Conservation (phyloP, 1,284 basidiomycete genomes). For the Cryptococcus sp. region DNA sequence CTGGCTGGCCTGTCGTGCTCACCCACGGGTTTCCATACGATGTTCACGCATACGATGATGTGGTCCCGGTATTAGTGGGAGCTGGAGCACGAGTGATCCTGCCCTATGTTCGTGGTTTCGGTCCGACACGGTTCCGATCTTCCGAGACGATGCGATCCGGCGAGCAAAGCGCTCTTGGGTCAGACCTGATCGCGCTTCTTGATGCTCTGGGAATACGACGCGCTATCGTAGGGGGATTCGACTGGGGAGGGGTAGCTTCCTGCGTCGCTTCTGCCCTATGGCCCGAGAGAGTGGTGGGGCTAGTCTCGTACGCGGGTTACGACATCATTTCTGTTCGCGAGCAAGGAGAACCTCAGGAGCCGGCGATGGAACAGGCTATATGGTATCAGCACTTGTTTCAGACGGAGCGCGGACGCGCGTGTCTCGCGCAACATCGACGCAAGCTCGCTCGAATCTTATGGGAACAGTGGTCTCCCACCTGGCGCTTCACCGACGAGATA, state of each 20-base stretch:
- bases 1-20: conserved; percentile 7
- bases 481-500: background rate
- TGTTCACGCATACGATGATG: background rate
- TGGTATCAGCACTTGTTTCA: conserved; percentile 4
- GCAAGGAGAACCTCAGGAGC: background rate
- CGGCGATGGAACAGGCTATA: background rate
- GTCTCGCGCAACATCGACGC: background rate
- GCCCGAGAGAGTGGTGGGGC: conserved; percentile 1
- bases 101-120: background rate
- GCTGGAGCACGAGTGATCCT: conserved; percentile 2
- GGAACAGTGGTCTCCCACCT: conserved; percentile 1
- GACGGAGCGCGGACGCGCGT: conserved; percentile 2
- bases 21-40: conserved; percentile 4
- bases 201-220: background rate
- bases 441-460: background rate
- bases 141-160: background rate
- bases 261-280: background rate
- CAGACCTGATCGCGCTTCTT: background rate
- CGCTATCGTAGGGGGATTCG: background rate
- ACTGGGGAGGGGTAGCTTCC: conserved; percentile 1
- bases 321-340: background rate
- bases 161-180: background rate
- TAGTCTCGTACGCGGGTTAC: background rate
- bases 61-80: background rate
- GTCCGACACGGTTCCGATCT: background rate